Evolutionary conservation across 345 rosid species (phyloP).

Genomic region (Gossypium bickii): DNA sequence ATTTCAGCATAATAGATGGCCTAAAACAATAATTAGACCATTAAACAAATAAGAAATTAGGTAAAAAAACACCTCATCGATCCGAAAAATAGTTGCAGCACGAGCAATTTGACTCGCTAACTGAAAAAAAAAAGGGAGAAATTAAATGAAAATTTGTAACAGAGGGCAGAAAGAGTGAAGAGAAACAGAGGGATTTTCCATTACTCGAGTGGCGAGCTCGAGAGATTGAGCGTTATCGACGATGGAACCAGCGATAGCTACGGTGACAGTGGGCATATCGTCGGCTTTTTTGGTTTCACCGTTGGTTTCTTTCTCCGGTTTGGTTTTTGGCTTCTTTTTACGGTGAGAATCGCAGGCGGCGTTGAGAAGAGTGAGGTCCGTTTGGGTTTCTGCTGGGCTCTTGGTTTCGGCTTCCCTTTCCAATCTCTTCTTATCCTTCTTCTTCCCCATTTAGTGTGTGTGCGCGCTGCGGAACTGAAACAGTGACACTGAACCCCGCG

Average conservation of each 20-base stretch:
- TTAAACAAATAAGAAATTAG: background rate
- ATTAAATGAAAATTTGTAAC: background rate
- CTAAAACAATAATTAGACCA: no score
- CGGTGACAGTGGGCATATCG: conserved; percentile 56
- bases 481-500: background rate
- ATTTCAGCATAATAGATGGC: no score
- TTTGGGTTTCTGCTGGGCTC: background rate
- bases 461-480: background rate
- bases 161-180: background rate
- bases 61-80: conserved; percentile 62
- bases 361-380: conserved; percentile 21
- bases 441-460: conserved; percentile 47
- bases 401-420: conserved; percentile 13
- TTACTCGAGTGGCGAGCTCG: conserved; percentile 90
- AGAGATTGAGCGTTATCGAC: conserved; percentile 89
- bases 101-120: conserved; percentile 93
- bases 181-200: conserved; percentile 4
- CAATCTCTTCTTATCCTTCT: conserved; percentile 31
- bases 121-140: conserved; percentile 33
- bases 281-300: conserved; percentile 22
- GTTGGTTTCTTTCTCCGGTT: conserved; percentile 23
- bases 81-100: conserved; percentile 80
- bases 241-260: conserved; percentile 94
- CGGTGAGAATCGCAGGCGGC: conserved; percentile 28
- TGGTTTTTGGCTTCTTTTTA: conserved; percentile 31